Conservation (phyloP, 192 early-diverging fungal genomes). For the Podila minutissima region DNA sequence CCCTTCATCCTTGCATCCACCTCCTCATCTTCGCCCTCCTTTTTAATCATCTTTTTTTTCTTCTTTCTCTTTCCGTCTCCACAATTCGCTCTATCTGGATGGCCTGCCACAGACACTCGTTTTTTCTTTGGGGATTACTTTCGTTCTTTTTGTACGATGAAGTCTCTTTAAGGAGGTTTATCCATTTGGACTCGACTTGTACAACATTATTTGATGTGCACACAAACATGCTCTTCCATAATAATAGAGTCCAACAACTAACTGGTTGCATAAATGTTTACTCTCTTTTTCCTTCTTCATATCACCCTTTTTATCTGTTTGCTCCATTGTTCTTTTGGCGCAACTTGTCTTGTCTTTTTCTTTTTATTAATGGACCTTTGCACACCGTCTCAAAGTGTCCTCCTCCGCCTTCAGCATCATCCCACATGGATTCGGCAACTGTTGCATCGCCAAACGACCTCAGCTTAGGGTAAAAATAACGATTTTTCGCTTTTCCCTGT, state of each 20-base stretch:
- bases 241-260: no score
- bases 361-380: not conserved
- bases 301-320: not conserved
- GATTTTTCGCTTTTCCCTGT: no score
- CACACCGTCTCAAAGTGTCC: not conserved
- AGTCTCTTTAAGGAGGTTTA: no score
- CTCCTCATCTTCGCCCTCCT: not conserved
- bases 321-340: not conserved
- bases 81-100: no score
- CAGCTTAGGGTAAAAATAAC: slow-evolving; percentile 7
- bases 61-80: not conserved
- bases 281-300: no score
- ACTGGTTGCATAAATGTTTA: no score
- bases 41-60: slow-evolving; percentile 1
- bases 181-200: no score
- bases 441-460: slow-evolving; percentile 1
- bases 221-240: no score
- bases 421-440: slow-evolving; percentile 7
- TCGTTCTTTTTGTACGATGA: no score
- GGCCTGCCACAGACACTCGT: no score
- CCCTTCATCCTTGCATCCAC: not conserved
- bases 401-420: not conserved
- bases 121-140: no score
- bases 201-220: no score
- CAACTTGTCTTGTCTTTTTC: not conserved